Evolutionary conservation across 2,329 filamentous ascomycete genomes (phyloP), one percentile per base, ranked within the genome.

Genomic region (Penicillium sp.): DNA sequence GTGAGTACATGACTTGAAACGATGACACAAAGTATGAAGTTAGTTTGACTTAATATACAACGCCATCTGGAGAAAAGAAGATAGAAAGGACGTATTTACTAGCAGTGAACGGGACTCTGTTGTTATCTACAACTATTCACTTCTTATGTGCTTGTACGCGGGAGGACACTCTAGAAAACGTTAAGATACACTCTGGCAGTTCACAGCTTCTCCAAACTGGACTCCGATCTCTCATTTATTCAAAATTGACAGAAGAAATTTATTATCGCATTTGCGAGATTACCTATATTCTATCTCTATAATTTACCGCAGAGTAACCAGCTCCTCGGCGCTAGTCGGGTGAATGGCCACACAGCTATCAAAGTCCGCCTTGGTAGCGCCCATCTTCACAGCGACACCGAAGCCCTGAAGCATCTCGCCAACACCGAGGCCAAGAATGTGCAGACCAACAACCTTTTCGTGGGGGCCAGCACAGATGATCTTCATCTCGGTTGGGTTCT

Each of bases 361-460:
- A 76, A 92, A 90, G 76, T 91, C 88, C 68, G 84, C 85, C 86
- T 92, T 92, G 58, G 87, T 91, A 37, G 90, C 90, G 49, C 90
- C 90, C 90, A 92, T 92, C 84, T 91, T 91, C 68, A 92, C 78
- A 17, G 89, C 90, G 24, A 92, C 89, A 54, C 88, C 90, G 74
- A 93, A 91, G 66, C 90, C 86, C 78, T 93, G 86, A 71, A 92
- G 81, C 87, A 92, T 89, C 84, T 93, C 85, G 68, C 81, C 74
- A 61, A 81, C 75, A 13, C 76, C 74, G 38, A 81, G 71, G 66
- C 83, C 73, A 66, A 85, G 67, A 58, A 84, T 81, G 68, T 84
- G 82, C 63, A 84, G 60, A 15, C 82, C 82, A 24, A 84, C 81
- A 42, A 84, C 75, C 71, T 81, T 82, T 73, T 84, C 82, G 47